These are phyloP conservation scores for Begonia loranthoides DNA, from an alignment of 306 rosid genomes.

Conservation along the genomic window DNA sequence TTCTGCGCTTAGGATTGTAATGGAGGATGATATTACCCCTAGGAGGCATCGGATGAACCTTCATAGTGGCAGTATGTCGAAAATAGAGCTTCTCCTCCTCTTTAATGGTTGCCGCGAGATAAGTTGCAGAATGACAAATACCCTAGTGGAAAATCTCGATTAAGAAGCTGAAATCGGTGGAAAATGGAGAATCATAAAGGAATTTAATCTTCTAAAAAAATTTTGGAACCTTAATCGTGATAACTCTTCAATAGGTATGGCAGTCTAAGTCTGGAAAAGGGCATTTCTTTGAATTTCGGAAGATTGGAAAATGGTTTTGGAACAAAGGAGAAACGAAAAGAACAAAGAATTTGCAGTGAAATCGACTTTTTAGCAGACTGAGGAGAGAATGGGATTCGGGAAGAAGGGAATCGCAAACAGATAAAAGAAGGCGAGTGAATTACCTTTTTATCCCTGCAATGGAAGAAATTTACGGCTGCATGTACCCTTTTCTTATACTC, in stretches of 20 bases:
- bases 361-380: neutral
- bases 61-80: conserved; percentile 26
- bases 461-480: too few relatives aligned
- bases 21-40: conserved; percentile 72
- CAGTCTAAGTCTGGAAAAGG: neutral
- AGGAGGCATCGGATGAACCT: conserved; percentile 67
- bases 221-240: too few relatives aligned
- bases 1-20: conserved; percentile 26
- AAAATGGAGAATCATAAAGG: conserved; percentile 35
- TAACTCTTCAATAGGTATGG: too few relatives aligned
- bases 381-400: neutral
- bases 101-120: conserved; percentile 5
- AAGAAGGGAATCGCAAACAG: neutral
- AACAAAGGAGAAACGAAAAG: neutral
- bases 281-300: neutral
- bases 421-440: neutral
- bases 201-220: neutral
- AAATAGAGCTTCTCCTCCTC: neutral
- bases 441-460: too few relatives aligned
- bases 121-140: conserved; percentile 11
- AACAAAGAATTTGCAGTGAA: neutral
- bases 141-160: conserved; percentile 10
- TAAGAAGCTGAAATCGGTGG: conserved; percentile 6
- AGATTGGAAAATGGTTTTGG: conserved; percentile 1
- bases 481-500: too few relatives aligned